Evolutionary conservation across 768 basidiomycete species (phyloP).

Genomic region (Gloeopeniophorella convolvens): DNA sequence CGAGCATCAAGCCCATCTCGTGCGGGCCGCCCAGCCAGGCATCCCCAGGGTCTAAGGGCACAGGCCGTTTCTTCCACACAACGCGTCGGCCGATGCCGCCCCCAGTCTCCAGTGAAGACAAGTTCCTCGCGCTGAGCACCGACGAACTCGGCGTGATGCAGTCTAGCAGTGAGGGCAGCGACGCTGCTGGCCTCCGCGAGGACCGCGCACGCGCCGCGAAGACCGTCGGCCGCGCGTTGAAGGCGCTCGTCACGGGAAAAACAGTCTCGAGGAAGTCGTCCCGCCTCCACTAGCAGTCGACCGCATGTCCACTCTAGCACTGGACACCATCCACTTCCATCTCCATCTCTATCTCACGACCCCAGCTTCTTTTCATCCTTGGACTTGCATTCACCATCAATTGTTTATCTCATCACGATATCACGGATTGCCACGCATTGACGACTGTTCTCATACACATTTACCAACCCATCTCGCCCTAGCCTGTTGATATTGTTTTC

Average conservation of each 20-base stretch:
- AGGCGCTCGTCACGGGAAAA: conserved; percentile 67
- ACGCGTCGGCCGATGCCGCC: conserved; percentile 56
- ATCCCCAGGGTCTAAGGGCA: conserved; percentile 24
- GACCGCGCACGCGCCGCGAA: conserved; percentile 40
- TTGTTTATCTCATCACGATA: conserved; percentile 9
- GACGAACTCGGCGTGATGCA: conserved; percentile 60
- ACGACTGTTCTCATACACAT: not conserved
- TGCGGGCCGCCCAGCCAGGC: too few relatives aligned
- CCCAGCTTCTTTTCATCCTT: too few relatives aligned
- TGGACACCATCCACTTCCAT: not conserved
- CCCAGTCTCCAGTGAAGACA: conserved; percentile 56
- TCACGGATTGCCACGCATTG: conserved; percentile 7
- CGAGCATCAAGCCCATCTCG: conserved; percentile 43
- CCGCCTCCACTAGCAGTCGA: conserved; percentile 26
- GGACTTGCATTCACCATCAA: conserved; percentile 4
- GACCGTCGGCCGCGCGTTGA: conserved; percentile 65
- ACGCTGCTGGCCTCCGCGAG: not conserved
- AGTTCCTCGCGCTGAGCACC: conserved; percentile 36
- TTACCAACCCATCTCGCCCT: too few relatives aligned
- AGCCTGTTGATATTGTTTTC: not conserved
- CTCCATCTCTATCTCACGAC: not conserved
- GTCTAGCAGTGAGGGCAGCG: not conserved
- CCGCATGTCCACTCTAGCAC: not conserved
- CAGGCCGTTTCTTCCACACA: conserved; percentile 37
- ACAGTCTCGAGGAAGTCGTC: conserved; percentile 46